Evolutionary conservation across 768 basidiomycete genomes (phyloP), one percentile per base, ranked within the genome.

Genomic region (Leccinum broughii): DNA sequence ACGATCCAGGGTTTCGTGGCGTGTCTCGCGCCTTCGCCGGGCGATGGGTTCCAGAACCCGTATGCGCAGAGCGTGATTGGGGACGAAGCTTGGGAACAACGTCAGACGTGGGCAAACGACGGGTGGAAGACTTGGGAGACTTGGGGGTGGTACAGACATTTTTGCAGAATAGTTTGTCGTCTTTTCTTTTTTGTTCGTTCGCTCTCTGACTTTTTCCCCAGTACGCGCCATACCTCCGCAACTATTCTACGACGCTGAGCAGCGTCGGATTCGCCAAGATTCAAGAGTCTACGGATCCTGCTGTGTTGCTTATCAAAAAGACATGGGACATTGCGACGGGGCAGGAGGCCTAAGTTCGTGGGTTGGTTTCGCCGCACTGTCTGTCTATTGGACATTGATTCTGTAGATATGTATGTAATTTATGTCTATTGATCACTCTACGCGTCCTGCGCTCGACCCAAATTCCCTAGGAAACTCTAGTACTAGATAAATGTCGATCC

Each of bases 111-210:
- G 92, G 79, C 79, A 22, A 80, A 83, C 39, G 83, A 85, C 28
- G 87, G 90, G 57, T 95, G 93, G 93, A 82, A 83, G 68, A 79
- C 83, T 1, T 94, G 92, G 92, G 87, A 91, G 76, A 90, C 88
- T 0, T 93, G 91, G 89, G 87, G 90, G 2, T 95, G 93, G 93
- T 95, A 90, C 66, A 80, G 90, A 61, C 92, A 96, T 66, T 95
- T 93, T 77, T 91, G 90, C 73, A 80, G 92, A 67, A 81, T 77
- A 72, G 93, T 94, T 56, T 63, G 91, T 66, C 50, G 77, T 13
- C 41, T 26, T 26, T 41, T 6, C 70, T 50, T 15, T 60, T 17
- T 56, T 28, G n/a, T 24, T 3, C 3, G 24, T 0, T 34, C 62
- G 64, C 4, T 64, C 59, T 6, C 30, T 35, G 51, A 56, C 51